Conservation (phyloP, 345 rosid genomes). For the Acer campestre region DNA sequence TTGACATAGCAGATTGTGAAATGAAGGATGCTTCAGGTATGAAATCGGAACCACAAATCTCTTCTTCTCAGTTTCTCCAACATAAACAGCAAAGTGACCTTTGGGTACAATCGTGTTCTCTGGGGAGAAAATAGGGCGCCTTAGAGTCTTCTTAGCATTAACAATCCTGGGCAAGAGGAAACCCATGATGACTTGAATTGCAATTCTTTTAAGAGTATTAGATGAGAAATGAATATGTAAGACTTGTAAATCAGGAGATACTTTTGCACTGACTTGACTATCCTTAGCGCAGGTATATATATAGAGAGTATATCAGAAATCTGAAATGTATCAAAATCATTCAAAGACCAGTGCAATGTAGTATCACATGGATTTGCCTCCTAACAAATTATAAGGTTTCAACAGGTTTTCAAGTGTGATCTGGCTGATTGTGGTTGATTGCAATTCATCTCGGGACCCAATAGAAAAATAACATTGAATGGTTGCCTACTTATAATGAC, state of each 20-base stretch:
- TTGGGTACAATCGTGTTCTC: constrained; percentile 31
- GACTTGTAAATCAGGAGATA: no score
- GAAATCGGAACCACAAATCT: constrained; percentile 45
- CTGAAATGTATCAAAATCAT: background rate
- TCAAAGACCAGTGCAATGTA: background rate
- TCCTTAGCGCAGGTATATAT: background rate
- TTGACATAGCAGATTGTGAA: constrained; percentile 28
- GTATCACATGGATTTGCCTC: constrained; percentile 5
- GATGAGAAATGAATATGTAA: background rate
- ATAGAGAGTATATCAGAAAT: background rate
- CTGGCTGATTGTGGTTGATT: background rate
- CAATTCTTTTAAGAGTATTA: background rate
- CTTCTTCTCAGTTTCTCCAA: constrained; percentile 42
- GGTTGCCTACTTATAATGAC: no score
- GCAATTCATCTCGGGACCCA: background rate
- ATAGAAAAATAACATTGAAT: background rate
- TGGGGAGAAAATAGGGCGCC: background rate
- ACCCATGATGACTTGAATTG: background rate
- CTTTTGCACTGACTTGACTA: background rate
- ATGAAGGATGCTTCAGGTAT: constrained; percentile 41
- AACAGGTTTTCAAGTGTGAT: background rate
- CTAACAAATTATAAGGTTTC: background rate
- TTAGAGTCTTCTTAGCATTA: background rate
- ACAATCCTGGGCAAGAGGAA: background rate
- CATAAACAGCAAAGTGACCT: constrained; percentile 43